A percentile compares a stretch with the other conserved stretches of the same genome.
phyloP scores from a whole-genome alignment of 1,139 yeast species.

The Geotrichum siamense region DNA sequence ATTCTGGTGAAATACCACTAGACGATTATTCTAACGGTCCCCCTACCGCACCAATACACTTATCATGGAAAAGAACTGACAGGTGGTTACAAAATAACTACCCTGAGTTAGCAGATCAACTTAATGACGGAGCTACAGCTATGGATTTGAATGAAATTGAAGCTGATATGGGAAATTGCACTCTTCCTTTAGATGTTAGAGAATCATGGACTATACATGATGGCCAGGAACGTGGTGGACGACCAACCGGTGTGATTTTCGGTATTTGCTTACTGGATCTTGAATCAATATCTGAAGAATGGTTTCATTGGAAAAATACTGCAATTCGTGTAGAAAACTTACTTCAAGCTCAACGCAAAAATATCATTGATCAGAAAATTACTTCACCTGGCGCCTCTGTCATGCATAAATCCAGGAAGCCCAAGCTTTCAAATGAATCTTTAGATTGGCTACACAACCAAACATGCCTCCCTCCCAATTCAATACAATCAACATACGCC shows the following conservation, averaged over 20 bases:
- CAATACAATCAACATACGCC: conserved; percentile 66
- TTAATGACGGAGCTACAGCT: conserved; percentile 61
- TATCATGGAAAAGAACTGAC: conserved; percentile 73
- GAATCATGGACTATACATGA: conserved; percentile 69
- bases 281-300: conserved; percentile 63
- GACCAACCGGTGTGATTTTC: conserved; percentile 65
- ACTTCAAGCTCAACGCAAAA: conserved; percentile 15
- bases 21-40: conserved; percentile 46
- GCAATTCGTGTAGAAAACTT: conserved; percentile 36
- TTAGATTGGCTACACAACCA: conserved; percentile 41
- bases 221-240: conserved; percentile 72
- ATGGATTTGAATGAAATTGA: conserved; percentile 75
- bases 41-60: conserved; percentile 61
- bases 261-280: conserved; percentile 65
- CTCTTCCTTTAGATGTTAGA: conserved; percentile 66
- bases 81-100: conserved; percentile 67
- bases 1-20: conserved; percentile 35
- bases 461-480: conserved; percentile 63
- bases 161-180: conserved; percentile 51
- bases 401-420: conserved; percentile 15
- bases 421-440: conserved; percentile 10
- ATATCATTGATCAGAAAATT: conserved; percentile 9
- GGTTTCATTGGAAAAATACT: conserved; percentile 64
- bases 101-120: conserved; percentile 69
- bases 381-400: conserved; percentile 16